phyloP scores from a whole-genome alignment of 1,139 yeast genomes.

The Lodderomyces oxycetoniae region DNA sequence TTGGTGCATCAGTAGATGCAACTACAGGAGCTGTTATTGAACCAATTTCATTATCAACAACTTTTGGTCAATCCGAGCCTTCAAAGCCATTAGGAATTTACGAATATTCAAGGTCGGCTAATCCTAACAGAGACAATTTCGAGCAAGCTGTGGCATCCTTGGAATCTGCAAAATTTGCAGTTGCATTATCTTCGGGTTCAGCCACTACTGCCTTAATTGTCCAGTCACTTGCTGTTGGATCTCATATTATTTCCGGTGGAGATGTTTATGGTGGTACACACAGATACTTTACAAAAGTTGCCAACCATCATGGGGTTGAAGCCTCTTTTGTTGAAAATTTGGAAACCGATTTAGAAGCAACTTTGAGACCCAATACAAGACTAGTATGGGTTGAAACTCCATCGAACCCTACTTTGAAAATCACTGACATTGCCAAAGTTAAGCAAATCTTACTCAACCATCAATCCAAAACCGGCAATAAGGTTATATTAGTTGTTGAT shows the following conservation, averaged over 20 bases:
- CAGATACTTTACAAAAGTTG: slow-evolving; percentile 85
- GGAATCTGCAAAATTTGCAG: slow-evolving; percentile 71
- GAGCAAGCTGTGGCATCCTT: slow-evolving; percentile 78
- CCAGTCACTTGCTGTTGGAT: slow-evolving; percentile 67
- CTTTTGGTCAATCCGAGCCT: slow-evolving; percentile 78
- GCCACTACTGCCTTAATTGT: slow-evolving; percentile 79
- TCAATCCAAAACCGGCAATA: slow-evolving; percentile 43
- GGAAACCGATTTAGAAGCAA: slow-evolving; percentile 51
- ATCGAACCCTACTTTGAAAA: slow-evolving; percentile 77
- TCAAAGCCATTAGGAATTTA: slow-evolving; percentile 72
- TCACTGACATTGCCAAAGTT: slow-evolving; percentile 66
- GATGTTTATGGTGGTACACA: slow-evolving; percentile 95
- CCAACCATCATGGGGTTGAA: slow-evolving; percentile 71
- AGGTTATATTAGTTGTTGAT: slow-evolving; percentile 72
- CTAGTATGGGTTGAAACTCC: slow-evolving; percentile 90
- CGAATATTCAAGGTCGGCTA: slow-evolving; percentile 84
- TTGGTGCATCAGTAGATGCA: slow-evolving; percentile 72
- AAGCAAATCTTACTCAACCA: slow-evolving; percentile 46
- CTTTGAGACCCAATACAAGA: slow-evolving; percentile 58
- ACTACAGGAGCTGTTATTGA: slow-evolving; percentile 85
- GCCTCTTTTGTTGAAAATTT: slow-evolving; percentile 66
- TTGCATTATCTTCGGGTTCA: slow-evolving; percentile 82
- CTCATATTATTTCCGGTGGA: slow-evolving; percentile 76
- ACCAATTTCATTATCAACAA: slow-evolving; percentile 79
- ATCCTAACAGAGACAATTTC: slow-evolving; percentile 83